Base-by-base conservation (phyloP, 2,329 filamentous ascomycete species). In the Cladophialophora psammophila region DNA sequence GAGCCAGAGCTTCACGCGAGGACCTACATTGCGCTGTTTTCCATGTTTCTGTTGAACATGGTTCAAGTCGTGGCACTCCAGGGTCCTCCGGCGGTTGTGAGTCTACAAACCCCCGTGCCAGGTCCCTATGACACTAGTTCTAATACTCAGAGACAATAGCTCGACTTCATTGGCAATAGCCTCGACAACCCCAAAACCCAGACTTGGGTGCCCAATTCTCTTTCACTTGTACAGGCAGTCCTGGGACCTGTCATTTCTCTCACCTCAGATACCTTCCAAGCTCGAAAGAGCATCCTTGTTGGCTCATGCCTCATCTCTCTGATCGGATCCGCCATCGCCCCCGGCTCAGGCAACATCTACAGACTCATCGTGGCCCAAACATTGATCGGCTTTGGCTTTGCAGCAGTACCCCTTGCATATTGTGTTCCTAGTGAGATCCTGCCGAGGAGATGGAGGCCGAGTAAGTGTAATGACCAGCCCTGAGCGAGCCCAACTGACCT, bases 181-280 rank as follows among this genome's bases (percentile, higher is more conserved):
- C 67, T 71, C 55, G 34, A 71, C 20, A 61, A 68, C 55, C 34
- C 69, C 26, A 38, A 64, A 31, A 53, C 65, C 32, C 58, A 70
- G 31, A 70, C 68, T 9, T 72, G 70, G 70, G 53, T 72, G 6
- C 65, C 70, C 18, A 72, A 70, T 35, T 65, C 68, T 5, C 42
- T 72, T 18, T 69, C 70, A 34, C 68, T 72, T 38, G 70, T 72
- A 4, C 70, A 72, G 63, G 70, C 68, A 10, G 70, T 72, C 9
- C 55, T 72, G 5, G 63, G 68, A 4, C 70, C 70, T 4, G 45
- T 72, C 52, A 72, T 72, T 15, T 67, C 70, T 7, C 52, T 63
- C 4, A 42, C 64, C 15, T 72, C 70, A 12, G 70, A 72, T 45
- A 72, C 70, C 34, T 72, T 72, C 38, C 70, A 69, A 60, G 70